Base-by-base conservation (phyloP, 257 asterid species). In the Anisodus tanguticus region DNA sequence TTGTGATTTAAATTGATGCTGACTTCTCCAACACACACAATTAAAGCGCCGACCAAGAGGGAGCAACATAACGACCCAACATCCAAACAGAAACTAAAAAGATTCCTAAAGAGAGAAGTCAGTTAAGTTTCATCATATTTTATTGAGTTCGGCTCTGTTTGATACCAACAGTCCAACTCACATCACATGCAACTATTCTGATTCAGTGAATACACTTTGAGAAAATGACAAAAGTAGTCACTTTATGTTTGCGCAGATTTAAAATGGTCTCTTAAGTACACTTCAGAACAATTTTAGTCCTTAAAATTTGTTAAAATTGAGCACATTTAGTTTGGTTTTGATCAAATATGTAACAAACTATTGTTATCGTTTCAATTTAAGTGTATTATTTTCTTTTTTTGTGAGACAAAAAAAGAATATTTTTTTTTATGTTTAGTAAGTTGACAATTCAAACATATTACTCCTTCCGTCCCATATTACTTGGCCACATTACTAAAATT, bases 21-120 rank as follows among this genome's bases (percentile, higher is more conserved):
- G 66, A 71, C 76, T 19, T 45, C 22, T 26, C 58, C 53, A 22
- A 72, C 54, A 41, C 11, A 12, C 15, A 80, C 69, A 55, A 47
- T 31, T 60, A 13, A 31, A 6, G 82, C 13, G 19, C 87, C 80
- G 87, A 68, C 84, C 79, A 80, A 57, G 35, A 41, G 63, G n/a
- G 74, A 15, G 51, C 51, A 64, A 83, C 84, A 67, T 17, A 54
- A 55, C 58, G 35, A 71, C 79, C 79, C 11, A 39, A 15, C 79
- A 70, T 15, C 69, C 35, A 63, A 26, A 63, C 70, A 63, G 16
- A 63, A 22, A 63, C 70, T 22, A 43, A 70, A 43, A 79, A 54
- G 81, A 79, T 67, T 67, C 31, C 8, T 53, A 15, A 16, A 74
- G 19, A 31, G 83, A 37, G 55, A 80, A 81, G 19, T 62, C 76